Conservation (phyloP, 129 eudicot species). For the Flaveria robusta region DNA sequence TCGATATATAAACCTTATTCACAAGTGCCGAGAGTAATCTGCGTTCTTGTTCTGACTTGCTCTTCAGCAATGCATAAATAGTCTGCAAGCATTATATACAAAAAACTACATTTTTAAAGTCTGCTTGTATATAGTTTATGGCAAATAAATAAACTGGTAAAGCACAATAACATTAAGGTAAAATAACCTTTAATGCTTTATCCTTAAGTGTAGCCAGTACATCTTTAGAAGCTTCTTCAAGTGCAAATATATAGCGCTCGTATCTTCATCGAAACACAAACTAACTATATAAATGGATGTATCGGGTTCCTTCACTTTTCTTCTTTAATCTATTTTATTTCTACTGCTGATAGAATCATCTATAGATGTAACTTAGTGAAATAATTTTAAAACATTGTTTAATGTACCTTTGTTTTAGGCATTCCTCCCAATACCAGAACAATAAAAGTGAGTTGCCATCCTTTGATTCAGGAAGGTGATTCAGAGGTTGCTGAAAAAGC, state of each 20-base stretch:
- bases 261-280: constrained; percentile 53
- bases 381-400: background rate
- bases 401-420: constrained; percentile 77
- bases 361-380: background rate
- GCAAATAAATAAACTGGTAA: background rate
- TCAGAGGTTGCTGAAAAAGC: constrained; percentile 81
- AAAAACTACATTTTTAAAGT: background rate
- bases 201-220: constrained; percentile 77
- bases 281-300: background rate
- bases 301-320: background rate
- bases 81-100: constrained; percentile 48
- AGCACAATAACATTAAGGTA: constrained; percentile 18
- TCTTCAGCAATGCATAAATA: constrained; percentile 68
- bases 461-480: constrained; percentile 79
- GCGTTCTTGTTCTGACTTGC: constrained; percentile 97
- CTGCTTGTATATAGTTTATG: background rate
- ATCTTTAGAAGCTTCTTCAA: constrained; percentile 93
- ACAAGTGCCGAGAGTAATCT: constrained; percentile 83
- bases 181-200: constrained; percentile 79
- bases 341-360: background rate
- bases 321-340: background rate
- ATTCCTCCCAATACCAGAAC: constrained; percentile 98
- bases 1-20: constrained; percentile 60
- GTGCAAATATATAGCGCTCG: constrained; percentile 74
- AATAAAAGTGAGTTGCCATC: constrained; percentile 86